Base-by-base conservation (phyloP, 305 asterid species). In the Stenogyne calaminthoides region DNA sequence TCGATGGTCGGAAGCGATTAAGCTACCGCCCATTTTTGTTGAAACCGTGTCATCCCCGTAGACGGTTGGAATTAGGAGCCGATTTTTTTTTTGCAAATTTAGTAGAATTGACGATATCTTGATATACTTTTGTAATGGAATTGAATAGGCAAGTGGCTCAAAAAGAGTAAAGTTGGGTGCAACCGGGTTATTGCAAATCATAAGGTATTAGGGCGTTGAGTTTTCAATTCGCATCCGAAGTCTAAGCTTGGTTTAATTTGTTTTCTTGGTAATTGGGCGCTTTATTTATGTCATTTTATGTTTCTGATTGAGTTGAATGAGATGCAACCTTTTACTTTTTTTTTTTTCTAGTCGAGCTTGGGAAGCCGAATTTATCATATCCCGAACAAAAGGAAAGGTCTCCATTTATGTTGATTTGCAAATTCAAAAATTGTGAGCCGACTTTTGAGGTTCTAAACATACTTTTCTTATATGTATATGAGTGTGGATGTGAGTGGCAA, bases 371-470 rank as follows among this genome's bases (percentile, higher is more conserved):
- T 69, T 64, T 82, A 10, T 84, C 90, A 58, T 78, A 84, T 76
- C 98, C 96, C 14, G 94, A n/a, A 84, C 75, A n/a, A 85, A 89
- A 80, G 98, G 98, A 69, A 91, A 81, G 73, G 94, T 87, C 81
- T 91, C 80, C 40, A 89, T 91, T 65, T 82, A 78, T 69, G 89
- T 93, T 51, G 97, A 91, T 71, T n/a, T 93, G 97, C 88, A n/a
- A 91, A 97, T 83, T 91, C 98, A 18, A 91, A 0, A n/a, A 96
- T 96, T n/a, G n/a, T 9, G 97, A 92, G 79, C 97, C 98, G 32
- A 78, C 89, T 59, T 91, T 91, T 76, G 96, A 93, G 97, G 98
- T 93, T 29, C 16, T 18, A 62, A 46, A 57, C 29, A 3, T 61
- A 56, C 6, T 69, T 77, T 29, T 72, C 3, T 59, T 10, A 2